Evolutionary conservation across 192 early-diverging fungal genomes (phyloP), one percentile per base, ranked within the genome.

Genomic region (Anaeromyces robustus): DNA sequence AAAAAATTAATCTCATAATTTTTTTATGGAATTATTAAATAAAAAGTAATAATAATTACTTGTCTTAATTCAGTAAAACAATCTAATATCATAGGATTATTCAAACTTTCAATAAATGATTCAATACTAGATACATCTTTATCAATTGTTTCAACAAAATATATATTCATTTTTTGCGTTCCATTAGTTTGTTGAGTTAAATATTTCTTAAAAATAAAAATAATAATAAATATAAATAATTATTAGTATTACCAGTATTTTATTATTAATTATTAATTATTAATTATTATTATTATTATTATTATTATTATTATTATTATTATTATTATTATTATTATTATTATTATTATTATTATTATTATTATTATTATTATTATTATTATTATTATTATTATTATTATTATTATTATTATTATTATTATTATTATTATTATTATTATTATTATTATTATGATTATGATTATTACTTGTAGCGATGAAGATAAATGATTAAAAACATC

Each of bases 401-500:
- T n/a, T n/a, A n/a, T n/a, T n/a, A n/a, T n/a, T n/a, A n/a, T n/a
- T n/a, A n/a, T n/a, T n/a, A n/a, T n/a, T n/a, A n/a, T n/a, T n/a
- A n/a, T n/a, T n/a, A n/a, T n/a, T n/a, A n/a, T n/a, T n/a, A n/a
- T n/a, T n/a, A n/a, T n/a, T n/a, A n/a, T n/a, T n/a, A n/a, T n/a
- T n/a, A n/a, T n/a, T n/a, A n/a, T n/a, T n/a, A n/a, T n/a, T n/a
- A n/a, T n/a, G n/a, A n/a, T 7, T 16, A 7, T 30, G 9, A 81
- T 29, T 59, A 30, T 80, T 87, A 94, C 94, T 82, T 91, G 87
- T 77, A 95, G 82, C 12, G 84, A 86, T 77, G 85, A 81, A 5
- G 91, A 86, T 4, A 95, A 83, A 83, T 95, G 93, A 31, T 92
- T 91, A 80, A 95, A 84, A 1, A 92, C 92, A 85, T 92, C 93